These are phyloP conservation scores for Clonostachys chloroleuca DNA, from an alignment of 2,329 filamentous ascomycete species.

Conservation along the genomic window DNA sequence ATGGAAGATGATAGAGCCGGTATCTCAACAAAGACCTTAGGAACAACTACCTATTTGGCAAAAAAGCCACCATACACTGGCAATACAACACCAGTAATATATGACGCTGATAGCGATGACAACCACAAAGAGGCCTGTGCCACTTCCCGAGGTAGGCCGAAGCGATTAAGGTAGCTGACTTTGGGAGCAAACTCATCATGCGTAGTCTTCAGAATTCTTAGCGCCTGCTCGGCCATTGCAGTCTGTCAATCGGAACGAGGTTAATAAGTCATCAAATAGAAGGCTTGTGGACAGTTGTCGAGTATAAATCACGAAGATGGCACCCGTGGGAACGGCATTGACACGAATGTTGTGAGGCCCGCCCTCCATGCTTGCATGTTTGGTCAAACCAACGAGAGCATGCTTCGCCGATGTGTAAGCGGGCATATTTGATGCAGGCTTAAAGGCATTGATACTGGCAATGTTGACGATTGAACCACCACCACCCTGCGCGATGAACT, in stretches of 20 bases:
- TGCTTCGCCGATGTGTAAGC: slow-evolving; percentile 26
- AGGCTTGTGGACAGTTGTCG: neutral
- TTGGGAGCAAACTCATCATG: slow-evolving; percentile 9
- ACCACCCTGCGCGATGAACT: slow-evolving; percentile 12
- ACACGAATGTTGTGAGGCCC: slow-evolving; percentile 15
- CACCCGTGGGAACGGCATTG: slow-evolving; percentile 11
- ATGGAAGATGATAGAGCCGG: too few species aligned
- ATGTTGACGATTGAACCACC: slow-evolving; percentile 39
- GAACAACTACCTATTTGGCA: slow-evolving; percentile 16
- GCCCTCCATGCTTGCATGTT: slow-evolving; percentile 30
- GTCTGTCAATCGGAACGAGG: slow-evolving; percentile 1
- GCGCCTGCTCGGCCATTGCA: slow-evolving; percentile 7
- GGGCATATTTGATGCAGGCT: slow-evolving; percentile 18
- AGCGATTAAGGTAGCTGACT: slow-evolving; percentile 5
- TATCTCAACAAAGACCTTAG: too few species aligned
- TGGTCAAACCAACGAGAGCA: slow-evolving; percentile 29
- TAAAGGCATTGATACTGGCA: slow-evolving; percentile 22
- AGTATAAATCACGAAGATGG: slow-evolving; percentile 8
- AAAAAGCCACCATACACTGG: neutral
- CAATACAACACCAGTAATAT: neutral
- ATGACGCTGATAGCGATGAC: neutral
- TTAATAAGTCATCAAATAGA: neutral
- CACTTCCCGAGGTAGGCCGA: slow-evolving; percentile 1
- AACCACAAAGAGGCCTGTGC: slow-evolving; percentile 1
- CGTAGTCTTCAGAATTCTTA: slow-evolving; percentile 11